Conservation (phyloP, 2,329 filamentous ascomycete species). For the Pseudocercospora eumusae region DNA sequence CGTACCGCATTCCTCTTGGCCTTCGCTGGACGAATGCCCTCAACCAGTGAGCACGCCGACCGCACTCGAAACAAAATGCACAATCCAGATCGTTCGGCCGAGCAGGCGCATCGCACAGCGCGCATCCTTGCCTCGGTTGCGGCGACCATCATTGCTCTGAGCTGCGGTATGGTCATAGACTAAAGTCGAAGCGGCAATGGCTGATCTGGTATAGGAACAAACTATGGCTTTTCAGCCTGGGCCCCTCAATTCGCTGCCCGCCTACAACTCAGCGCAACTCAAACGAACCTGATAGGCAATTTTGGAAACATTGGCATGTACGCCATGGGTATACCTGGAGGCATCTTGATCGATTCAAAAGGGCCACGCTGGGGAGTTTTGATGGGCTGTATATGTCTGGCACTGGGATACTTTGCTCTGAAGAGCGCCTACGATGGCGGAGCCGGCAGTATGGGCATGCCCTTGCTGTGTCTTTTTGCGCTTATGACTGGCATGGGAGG, state of each 20-base stretch:
- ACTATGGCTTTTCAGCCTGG: constrained; percentile 99
- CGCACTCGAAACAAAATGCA: neutral
- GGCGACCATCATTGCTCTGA: constrained; percentile 79
- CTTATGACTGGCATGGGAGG: constrained; percentile 86
- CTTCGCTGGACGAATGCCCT: constrained; percentile 1
- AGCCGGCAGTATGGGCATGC: constrained; percentile 57
- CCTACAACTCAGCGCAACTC: constrained; percentile 83
- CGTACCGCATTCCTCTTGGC: neutral
- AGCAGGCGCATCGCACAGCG: constrained; percentile 59
- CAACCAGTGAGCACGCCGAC: neutral
- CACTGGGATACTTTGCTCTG: constrained; percentile 81
- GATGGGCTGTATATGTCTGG: constrained; percentile 71
- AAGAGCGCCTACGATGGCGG: constrained; percentile 75
- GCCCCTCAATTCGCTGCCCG: constrained; percentile 90
- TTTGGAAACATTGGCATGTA: constrained; percentile 93
- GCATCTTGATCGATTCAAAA: constrained; percentile 79
- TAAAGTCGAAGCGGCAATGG: constrained; percentile 57
- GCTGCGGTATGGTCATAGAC: constrained; percentile 78
- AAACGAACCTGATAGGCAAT: constrained; percentile 83
- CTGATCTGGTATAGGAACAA: constrained; percentile 61
- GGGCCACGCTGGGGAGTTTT: constrained; percentile 79
- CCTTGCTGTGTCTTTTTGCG: constrained; percentile 74
- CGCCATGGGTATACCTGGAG: constrained; percentile 81
- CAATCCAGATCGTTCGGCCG: constrained; percentile 31
- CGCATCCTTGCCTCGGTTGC: constrained; percentile 82